A percentile compares a stretch with the other conserved stretches of the same genome.
Conservation (phyloP, 768 basidiomycete species). For the Collybia sp. region DNA sequence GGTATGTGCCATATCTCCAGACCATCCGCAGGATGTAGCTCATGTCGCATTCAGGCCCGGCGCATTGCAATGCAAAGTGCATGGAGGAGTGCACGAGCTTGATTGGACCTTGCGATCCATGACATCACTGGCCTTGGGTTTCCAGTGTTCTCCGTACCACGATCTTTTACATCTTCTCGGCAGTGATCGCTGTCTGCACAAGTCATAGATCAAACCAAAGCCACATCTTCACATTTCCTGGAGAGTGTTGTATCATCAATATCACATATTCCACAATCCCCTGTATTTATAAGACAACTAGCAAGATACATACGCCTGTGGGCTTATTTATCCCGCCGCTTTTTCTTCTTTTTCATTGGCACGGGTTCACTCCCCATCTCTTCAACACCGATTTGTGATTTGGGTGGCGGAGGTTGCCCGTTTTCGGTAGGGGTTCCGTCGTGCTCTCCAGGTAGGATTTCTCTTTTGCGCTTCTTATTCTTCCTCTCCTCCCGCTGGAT, state of each 20-base stretch:
- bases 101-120: slow-evolving; percentile 8
- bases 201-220: too few species aligned
- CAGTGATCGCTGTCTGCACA: too few species aligned
- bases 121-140: neutral
- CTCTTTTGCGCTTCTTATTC: slow-evolving; percentile 10
- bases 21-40: slow-evolving; percentile 4
- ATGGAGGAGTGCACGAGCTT: slow-evolving; percentile 70
- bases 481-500: slow-evolving; percentile 10
- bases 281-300: too few species aligned
- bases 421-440: neutral
- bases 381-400: too few species aligned
- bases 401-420: too few species aligned
- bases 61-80: slow-evolving; percentile 89
- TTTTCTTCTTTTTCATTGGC: slow-evolving; percentile 4
- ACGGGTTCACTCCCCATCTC: too few species aligned
- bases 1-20: slow-evolving; percentile 37
- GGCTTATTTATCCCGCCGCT: neutral
- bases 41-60: slow-evolving; percentile 47
- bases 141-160: slow-evolving; percentile 11
- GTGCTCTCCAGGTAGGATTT: neutral
- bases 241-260: too few species aligned
- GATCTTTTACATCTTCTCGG: neutral
- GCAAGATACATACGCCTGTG: too few species aligned
- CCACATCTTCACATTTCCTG: too few species aligned
- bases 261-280: too few species aligned